Evolutionary conservation across 2,329 filamentous ascomycete species (phyloP), one percentile per base, ranked within the genome.

Genomic region (Penicillium sp.): DNA sequence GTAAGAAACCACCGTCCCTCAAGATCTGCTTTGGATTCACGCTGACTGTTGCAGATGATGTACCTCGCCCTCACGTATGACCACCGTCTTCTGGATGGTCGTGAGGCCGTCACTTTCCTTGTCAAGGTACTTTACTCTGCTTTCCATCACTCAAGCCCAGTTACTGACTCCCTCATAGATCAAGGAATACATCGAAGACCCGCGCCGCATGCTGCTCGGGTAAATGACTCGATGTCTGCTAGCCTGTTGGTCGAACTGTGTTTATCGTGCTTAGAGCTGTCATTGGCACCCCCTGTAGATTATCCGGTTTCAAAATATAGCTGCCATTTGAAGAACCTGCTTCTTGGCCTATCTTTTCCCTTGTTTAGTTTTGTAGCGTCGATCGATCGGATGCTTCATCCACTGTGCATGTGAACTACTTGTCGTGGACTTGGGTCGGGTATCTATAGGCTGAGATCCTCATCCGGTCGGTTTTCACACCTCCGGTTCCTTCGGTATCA

Each of bases 171-270:
- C 32, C 24, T 37, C 51, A 21, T 42, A 78, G 75, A 75, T 99
- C 68, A 97, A 97, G 85, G 90, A 97, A 74, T 96, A 89, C 71
- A 96, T 97, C 63, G 93, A 97, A 79, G 94, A 97, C 69, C 93
- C 93, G 32, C 81, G 90, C 61, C 88, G 90, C 68, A 97, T 97
- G 93, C 83, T 97, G 9, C 75, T 96, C 32, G 75, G 69, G 40
- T 76, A 71, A 49, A 44, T 41, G 37, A 46, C 21, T 47, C 23
- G 23, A 29, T 33, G 10, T 7, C 47, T 27, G 18, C 32, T 32
- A 23, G 15, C 17, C 21, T 41, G 18, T 49, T 45, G 46, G 46
- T 54, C 52, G 33, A 51, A 46, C 27, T 57, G 29, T 54, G 27
- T 52, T 26, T 52, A 42, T 55, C 45, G 47, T 52, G 48, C 44